These are phyloP conservation scores for Tardiomyces depauwii DNA, from an alignment of 1,139 yeast genomes.

Conservation along the genomic window DNA sequence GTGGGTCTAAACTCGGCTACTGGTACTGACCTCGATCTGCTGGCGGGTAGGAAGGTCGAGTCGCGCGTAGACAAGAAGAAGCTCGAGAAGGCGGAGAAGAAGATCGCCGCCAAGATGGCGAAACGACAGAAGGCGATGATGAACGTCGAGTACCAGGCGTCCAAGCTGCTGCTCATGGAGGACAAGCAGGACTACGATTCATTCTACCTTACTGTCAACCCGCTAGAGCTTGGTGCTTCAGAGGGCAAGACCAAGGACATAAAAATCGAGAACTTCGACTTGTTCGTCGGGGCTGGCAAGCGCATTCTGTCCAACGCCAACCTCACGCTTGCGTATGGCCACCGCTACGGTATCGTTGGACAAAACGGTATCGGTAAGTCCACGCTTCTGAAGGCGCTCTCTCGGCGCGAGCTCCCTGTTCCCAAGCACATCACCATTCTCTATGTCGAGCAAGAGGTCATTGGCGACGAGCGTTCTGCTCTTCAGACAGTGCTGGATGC, in stretches of 20 bases:
- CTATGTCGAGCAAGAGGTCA: constrained; percentile 94
- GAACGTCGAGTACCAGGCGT: constrained; percentile 69
- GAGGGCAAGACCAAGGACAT: constrained; percentile 95
- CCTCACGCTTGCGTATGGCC: constrained; percentile 79
- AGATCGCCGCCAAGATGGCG: constrained; percentile 93
- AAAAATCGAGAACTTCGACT: constrained; percentile 82
- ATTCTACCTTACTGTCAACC: constrained; percentile 89
- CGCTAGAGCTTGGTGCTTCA: constrained; percentile 80
- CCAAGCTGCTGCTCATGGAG: constrained; percentile 62
- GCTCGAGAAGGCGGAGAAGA: constrained; percentile 92
- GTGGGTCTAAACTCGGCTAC: constrained; percentile 37
- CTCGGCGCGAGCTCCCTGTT: constrained; percentile 85
- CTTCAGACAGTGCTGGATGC: constrained; percentile 93
- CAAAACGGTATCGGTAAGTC: constrained; percentile 99
- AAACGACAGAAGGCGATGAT: constrained; percentile 67
- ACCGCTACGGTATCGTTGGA: constrained; percentile 95
- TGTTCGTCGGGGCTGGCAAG: constrained; percentile 91
- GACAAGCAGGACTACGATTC: constrained; percentile 66
- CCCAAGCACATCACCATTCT: constrained; percentile 92
- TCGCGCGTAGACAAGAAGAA: constrained; percentile 93
- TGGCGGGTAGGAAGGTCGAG: constrained; percentile 84
- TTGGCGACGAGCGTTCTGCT: constrained; percentile 87
- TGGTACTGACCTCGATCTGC: constrained; percentile 62
- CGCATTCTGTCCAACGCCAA: constrained; percentile 86
- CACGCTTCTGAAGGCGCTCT: constrained; percentile 77